These are phyloP conservation scores for Helotiales sp. DNA, from an alignment of 2,329 filamentous ascomycete genomes.

Conservation along the genomic window DNA sequence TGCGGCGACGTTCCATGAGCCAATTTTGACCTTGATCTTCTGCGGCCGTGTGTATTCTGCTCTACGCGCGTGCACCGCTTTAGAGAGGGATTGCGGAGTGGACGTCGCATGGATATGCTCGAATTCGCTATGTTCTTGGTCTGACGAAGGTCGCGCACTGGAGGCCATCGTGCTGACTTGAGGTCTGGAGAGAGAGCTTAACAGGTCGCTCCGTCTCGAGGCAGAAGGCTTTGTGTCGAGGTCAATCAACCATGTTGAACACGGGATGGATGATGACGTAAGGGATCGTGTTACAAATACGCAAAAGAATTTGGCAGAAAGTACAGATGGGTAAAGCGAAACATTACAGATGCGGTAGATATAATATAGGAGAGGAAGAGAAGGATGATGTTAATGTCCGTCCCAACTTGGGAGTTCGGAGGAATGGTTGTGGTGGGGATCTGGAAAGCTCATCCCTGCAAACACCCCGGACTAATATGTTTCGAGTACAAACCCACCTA, in stretches of 20 bases:
- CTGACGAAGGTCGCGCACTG: slow-evolving; percentile 21
- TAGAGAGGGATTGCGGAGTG: slow-evolving; percentile 59
- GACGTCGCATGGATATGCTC: slow-evolving; percentile 29
- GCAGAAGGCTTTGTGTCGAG: neutral
- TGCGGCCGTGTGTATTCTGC: slow-evolving; percentile 77
- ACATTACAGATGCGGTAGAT: neutral
- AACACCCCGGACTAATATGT: neutral
- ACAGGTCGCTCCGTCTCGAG: neutral
- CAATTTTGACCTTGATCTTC: slow-evolving; percentile 81
- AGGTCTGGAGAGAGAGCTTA: neutral
- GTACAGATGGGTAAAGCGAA: neutral
- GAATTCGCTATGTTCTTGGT: slow-evolving; percentile 11
- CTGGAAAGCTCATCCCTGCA: neutral
- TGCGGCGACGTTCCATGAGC: slow-evolving; percentile 92
- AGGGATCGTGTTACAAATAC: neutral
- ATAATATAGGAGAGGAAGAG: neutral
- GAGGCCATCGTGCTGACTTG: slow-evolving; percentile 19
- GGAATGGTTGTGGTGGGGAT: neutral
- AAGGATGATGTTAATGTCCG: neutral
- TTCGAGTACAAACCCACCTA: neutral
- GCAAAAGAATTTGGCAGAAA: neutral
- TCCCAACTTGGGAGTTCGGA: neutral
- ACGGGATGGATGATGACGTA: neutral
- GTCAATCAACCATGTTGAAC: neutral
- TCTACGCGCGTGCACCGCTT: slow-evolving; percentile 69